Conservation (phyloP, 345 rosid genomes). For the Eucalyptus camaldulensis region DNA sequence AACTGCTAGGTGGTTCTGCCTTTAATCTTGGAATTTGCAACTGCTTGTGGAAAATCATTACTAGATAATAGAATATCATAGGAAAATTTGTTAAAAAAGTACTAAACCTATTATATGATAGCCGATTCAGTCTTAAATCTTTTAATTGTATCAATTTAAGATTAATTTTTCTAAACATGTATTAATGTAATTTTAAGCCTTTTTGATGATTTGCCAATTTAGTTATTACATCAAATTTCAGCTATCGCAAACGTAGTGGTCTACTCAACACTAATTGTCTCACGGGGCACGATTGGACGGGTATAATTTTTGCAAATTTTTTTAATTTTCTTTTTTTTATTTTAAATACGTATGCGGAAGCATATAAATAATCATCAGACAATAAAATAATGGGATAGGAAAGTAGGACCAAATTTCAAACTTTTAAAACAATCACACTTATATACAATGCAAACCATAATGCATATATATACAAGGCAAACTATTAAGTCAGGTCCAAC, state of each 20-base stretch:
- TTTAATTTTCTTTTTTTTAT: no score
- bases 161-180: no score
- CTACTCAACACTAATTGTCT: background rate
- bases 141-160: background rate
- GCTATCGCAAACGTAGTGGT: background rate
- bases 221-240: background rate
- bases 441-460: no score
- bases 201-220: background rate
- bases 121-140: background rate
- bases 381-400: no score
- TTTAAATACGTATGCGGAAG: no score
- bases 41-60: background rate
- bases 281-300: rapidly evolving
- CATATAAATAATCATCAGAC: no score
- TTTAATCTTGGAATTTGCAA: background rate
- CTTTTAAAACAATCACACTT: no score
- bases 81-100: background rate
- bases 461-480: no score
- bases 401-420: no score
- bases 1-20: background rate
- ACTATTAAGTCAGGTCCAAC: no score
- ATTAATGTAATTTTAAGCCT: background rate
- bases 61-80: background rate
- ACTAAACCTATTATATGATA: background rate
- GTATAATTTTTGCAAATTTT: background rate